Percentiles rank a stretch among this genome's conserved stretches.
These are phyloP conservation scores for Rhizomucor pusillus DNA, from an alignment of 371 early-diverging fungal genomes.

Conservation along the genomic window DNA sequence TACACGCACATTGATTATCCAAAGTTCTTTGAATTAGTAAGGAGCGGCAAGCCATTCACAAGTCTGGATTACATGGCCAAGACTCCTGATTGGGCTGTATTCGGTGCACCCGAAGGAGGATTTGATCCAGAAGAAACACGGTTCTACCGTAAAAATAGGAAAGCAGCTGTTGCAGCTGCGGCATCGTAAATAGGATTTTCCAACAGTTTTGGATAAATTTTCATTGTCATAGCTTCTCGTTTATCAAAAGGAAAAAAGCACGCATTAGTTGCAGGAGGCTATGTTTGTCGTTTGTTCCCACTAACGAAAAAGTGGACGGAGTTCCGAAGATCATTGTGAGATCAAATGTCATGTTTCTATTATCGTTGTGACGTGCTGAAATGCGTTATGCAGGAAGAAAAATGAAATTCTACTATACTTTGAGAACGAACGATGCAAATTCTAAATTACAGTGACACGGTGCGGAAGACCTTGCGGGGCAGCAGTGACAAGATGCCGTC, in stretches of 20 bases:
- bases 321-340: no score
- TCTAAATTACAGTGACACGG: not conserved
- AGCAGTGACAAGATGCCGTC: slow-evolving; percentile 18
- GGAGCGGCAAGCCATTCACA: slow-evolving; percentile 63
- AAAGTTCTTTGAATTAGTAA: slow-evolving; percentile 67
- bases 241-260: no score
- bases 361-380: no score
- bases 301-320: no score
- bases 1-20: slow-evolving; percentile 81
- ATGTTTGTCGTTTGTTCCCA: no score
- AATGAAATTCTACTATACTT: no score
- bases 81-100: slow-evolving; percentile 78
- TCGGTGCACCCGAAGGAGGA: slow-evolving; percentile 71
- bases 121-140: slow-evolving; percentile 79
- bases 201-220: no score
- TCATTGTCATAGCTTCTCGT: no score
- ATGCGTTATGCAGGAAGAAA: no score
- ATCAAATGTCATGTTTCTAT: no score
- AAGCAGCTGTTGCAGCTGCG: slow-evolving; percentile 10
- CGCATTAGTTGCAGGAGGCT: no score
- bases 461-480: slow-evolving; percentile 15
- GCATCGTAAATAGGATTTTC: slow-evolving; percentile 1
- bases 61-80: slow-evolving; percentile 69
- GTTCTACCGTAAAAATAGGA: slow-evolving; percentile 61
- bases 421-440: not conserved